Base-by-base conservation (phyloP, 140 eudicot genomes). In the Bidens hawaiensis region DNA sequence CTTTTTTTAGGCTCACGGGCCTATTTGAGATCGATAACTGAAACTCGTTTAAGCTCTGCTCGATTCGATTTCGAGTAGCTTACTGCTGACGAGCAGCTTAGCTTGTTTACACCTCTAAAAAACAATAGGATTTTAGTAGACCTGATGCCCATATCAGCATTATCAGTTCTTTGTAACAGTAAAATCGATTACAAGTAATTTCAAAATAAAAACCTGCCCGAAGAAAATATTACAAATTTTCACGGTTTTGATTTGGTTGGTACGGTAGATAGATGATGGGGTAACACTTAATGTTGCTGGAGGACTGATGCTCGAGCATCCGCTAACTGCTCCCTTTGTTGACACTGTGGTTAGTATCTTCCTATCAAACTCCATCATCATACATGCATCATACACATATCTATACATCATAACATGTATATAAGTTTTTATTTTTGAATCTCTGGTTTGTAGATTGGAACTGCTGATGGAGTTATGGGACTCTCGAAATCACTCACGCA, bases 241-340 rank as follows among this genome's bases (percentile, higher is more conserved):
- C 45, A 61, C 49, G 68, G 33, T 34, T 54, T 56, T 69, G 43
- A 41, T 77, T 13, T 59, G 18, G 28, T 15, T 36, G 25, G 27
- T 63, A 22, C 60, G 50, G 33, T 60, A 85, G 97, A 81, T 89
- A 22, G 89, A 85, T 43, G 95, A 89, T 38, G 97, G 82, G 52
- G 80, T 85, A 50, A 60, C 76, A 34, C 80, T 89, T 41, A 80
- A 83, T 61, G 97, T 89, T 45, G 93, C 97, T 60, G 97, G 97
- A 22, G 97, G 95, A 54, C 68, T 89, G 76, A 85, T 83, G 85
- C 86, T 89, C 51, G 97, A 89, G 68, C 97, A 89, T 81, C 97
- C 95, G 18, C 72, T 89, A 64, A 77, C 82, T 0, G 70, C 79
- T 64, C 95, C 95, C 5, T 82, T 76, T 22, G 84, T 89, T 65